These are phyloP conservation scores for Taphrina communis DNA, from an alignment of 1,139 yeast species.

Conservation along the genomic window DNA sequence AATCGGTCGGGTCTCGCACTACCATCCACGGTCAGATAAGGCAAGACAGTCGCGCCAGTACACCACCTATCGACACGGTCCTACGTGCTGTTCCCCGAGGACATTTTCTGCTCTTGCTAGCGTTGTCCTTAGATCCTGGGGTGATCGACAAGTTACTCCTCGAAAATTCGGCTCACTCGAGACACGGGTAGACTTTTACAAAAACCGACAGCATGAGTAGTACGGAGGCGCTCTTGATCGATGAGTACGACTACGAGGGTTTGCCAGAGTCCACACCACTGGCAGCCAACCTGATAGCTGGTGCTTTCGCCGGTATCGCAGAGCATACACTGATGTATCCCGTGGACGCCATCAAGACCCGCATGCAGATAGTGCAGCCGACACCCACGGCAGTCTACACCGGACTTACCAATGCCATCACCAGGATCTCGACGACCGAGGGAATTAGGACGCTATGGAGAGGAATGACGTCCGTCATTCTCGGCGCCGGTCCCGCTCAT, in stretches of 20 bases:
- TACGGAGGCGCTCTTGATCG: slow-evolving; percentile 41
- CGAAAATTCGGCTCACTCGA: not conserved
- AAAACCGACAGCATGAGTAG: slow-evolving; percentile 12
- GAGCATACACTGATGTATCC: slow-evolving; percentile 98
- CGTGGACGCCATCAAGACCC: slow-evolving; percentile 84
- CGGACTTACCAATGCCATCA: slow-evolving; percentile 65
- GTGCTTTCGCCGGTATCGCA: slow-evolving; percentile 98
- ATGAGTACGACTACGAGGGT: slow-evolving; percentile 74
- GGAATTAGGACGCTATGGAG: slow-evolving; percentile 92
- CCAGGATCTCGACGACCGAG: slow-evolving; percentile 81
- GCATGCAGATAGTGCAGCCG: slow-evolving; percentile 78
- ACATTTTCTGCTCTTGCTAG: too few relatives aligned
- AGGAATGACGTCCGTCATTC: slow-evolving; percentile 88
- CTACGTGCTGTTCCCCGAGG: too few relatives aligned
- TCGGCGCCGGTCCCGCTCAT: slow-evolving; percentile 99
- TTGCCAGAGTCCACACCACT: slow-evolving; percentile 87
- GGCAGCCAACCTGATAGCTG: slow-evolving; percentile 82
- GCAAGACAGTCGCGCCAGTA: too few relatives aligned
- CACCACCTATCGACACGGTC: too few relatives aligned
- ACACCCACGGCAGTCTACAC: slow-evolving; percentile 53
- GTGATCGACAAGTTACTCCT: slow-evolving; percentile 6
- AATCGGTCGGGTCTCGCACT: too few relatives aligned
- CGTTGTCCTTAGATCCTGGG: not conserved
- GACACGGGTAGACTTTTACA: not conserved
- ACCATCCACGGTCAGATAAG: too few relatives aligned